Evolutionary conservation across 2,329 filamentous ascomycete genomes (phyloP).

Genomic region (Aspergillus unguis): DNA sequence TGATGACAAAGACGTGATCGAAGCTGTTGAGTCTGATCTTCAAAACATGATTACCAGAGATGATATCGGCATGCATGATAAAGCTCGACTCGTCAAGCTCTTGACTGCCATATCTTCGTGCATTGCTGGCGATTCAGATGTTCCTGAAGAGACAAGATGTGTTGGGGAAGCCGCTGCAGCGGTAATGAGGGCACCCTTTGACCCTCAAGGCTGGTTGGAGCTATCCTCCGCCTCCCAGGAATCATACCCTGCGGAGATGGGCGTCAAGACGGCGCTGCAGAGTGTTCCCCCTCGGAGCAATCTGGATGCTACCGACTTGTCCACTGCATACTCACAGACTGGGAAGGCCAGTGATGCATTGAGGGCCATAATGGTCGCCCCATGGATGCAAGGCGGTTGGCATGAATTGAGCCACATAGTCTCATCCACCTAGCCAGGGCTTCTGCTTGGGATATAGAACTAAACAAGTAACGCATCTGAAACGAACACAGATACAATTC

Average conservation of each 20-base stretch:
- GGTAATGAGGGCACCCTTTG: slow-evolving; percentile 75
- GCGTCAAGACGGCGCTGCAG: slow-evolving; percentile 71
- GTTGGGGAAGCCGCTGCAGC: slow-evolving; percentile 68
- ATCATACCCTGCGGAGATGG: slow-evolving; percentile 66
- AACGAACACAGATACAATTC: neutral
- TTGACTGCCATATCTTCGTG: slow-evolving; percentile 68
- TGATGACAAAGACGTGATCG: slow-evolving; percentile 71
- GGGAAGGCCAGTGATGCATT: slow-evolving; percentile 71
- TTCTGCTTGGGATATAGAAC: neutral
- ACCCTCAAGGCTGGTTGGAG: slow-evolving; percentile 77
- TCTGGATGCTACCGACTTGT: slow-evolving; percentile 66
- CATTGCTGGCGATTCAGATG: slow-evolving; percentile 43
- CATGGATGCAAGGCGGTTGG: slow-evolving; percentile 71
- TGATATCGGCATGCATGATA: slow-evolving; percentile 60
- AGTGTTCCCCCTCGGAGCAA: slow-evolving; percentile 69
- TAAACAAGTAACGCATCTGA: neutral
- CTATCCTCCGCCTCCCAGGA: slow-evolving; percentile 61
- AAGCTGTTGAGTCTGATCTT: slow-evolving; percentile 77
- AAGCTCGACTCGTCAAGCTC: slow-evolving; percentile 68
- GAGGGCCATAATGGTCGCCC: slow-evolving; percentile 72
- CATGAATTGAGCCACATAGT: slow-evolving; percentile 38
- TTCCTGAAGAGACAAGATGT: slow-evolving; percentile 48
- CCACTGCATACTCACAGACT: slow-evolving; percentile 70
- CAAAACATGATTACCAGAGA: slow-evolving; percentile 67
- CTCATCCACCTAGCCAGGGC: slow-evolving; percentile 18